These are phyloP conservation scores for Ceratocystis colombiana DNA, from an alignment of 2,329 filamentous ascomycete species.

Conservation along the genomic window DNA sequence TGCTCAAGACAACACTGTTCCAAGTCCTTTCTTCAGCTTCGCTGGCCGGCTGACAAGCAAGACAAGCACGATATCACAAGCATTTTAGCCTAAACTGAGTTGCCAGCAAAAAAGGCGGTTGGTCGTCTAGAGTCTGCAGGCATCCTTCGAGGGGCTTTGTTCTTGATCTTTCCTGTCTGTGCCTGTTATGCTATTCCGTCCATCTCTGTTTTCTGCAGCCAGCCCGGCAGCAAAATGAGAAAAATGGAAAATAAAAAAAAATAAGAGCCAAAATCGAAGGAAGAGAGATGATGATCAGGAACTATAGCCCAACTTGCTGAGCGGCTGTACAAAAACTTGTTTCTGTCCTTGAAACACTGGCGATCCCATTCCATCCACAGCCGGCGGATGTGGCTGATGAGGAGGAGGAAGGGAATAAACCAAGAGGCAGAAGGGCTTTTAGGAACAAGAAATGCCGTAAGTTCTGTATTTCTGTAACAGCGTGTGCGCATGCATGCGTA, in stretches of 20 bases:
- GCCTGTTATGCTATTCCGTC: too few relatives aligned
- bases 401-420: background rate
- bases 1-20: too few relatives aligned
- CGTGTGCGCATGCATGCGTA: background rate
- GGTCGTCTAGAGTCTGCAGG: too few relatives aligned
- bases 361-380: conserved; percentile 1
- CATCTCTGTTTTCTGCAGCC: too few relatives aligned
- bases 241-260: background rate
- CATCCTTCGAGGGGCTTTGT: too few relatives aligned
- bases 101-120: too few relatives aligned
- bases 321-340: conserved; percentile 6
- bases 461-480: background rate
- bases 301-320: background rate
- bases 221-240: background rate
- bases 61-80: too few relatives aligned
- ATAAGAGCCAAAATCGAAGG: background rate
- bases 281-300: background rate
- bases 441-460: background rate
- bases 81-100: too few relatives aligned
- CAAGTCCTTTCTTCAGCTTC: too few relatives aligned
- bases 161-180: too few relatives aligned
- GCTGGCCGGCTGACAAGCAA: too few relatives aligned
- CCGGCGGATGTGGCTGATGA: background rate
- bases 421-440: background rate
- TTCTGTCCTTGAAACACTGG: conserved; percentile 1